These are phyloP conservation scores for Pichia heedii DNA, from an alignment of 805 yeast species.

Conservation along the genomic window DNA sequence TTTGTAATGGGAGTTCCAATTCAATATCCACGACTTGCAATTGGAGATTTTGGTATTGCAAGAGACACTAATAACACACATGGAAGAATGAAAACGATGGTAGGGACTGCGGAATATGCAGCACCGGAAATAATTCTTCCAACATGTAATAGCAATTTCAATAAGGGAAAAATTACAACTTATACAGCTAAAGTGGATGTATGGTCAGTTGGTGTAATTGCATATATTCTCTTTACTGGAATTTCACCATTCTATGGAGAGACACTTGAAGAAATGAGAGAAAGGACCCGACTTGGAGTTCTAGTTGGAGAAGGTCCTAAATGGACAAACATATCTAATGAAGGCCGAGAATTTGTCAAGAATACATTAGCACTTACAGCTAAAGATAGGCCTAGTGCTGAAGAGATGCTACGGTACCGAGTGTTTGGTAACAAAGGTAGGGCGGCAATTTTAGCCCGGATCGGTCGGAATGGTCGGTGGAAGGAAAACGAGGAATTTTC, in stretches of 20 bases:
- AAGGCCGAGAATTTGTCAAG: slow-evolving; percentile 29
- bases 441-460: slow-evolving; percentile 22
- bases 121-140: slow-evolving; percentile 60
- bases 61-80: slow-evolving; percentile 10
- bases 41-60: slow-evolving; percentile 63
- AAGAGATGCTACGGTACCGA: slow-evolving; percentile 1
- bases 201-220: slow-evolving; percentile 61
- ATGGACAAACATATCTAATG: slow-evolving; percentile 34
- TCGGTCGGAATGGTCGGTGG: not conserved
- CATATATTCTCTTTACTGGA: slow-evolving; percentile 52
- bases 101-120: slow-evolving; percentile 54
- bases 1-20: slow-evolving; percentile 46
- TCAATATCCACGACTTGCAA: slow-evolving; percentile 42
- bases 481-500: too few relatives aligned
- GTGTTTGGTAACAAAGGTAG: slow-evolving; percentile 1
- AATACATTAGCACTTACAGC: slow-evolving; percentile 33
- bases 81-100: slow-evolving; percentile 21
- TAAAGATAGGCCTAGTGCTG: slow-evolving; percentile 8
- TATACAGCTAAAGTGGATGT: slow-evolving; percentile 53
- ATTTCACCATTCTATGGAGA: slow-evolving; percentile 51
- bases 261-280: slow-evolving; percentile 33
- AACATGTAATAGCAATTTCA: not conserved
- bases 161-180: slow-evolving; percentile 21
- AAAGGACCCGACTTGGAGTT: slow-evolving; percentile 33
- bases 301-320: slow-evolving; percentile 30